Evolutionary conservation across 441 rosid species (phyloP).

Genomic region (Arabidopsis lyrata): DNA sequence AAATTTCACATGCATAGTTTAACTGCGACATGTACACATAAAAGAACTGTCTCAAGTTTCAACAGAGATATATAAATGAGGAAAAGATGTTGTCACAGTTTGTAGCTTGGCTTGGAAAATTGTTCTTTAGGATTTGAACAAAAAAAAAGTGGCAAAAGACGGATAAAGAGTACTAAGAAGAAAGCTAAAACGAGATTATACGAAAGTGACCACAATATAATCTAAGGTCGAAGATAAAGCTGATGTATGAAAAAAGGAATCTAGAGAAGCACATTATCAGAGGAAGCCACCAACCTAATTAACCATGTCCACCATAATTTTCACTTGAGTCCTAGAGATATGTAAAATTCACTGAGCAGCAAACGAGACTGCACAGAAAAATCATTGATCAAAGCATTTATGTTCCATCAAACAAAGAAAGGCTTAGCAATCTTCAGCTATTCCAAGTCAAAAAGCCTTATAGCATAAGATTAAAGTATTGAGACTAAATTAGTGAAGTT

Average conservation of each 20-base stretch:
- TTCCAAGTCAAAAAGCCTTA: not conserved
- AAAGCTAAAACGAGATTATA: not conserved
- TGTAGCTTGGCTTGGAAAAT: not conserved
- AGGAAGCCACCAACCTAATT: not conserved
- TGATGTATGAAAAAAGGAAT: not conserved
- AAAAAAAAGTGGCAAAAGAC: not conserved
- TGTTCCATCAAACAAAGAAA: not conserved
- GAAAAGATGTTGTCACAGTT: not conserved
- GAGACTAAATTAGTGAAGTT: constrained; percentile 20
- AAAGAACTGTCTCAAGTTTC: constrained; percentile 3
- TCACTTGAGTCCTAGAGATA: not conserved
- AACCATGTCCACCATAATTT: not conserved
- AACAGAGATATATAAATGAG: not conserved
- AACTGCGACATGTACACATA: not conserved
- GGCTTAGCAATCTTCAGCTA: not conserved
- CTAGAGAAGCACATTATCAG: constrained; percentile 3
- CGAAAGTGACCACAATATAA: not conserved
- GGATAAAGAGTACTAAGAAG: not conserved
- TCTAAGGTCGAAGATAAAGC: not conserved
- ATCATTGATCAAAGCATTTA: not conserved
- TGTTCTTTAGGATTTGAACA: not conserved
- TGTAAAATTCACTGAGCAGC: not conserved
- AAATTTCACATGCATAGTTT: not conserved
- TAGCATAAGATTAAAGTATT: not conserved
- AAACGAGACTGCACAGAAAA: not conserved